Conservation (phyloP, 2,329 filamentous ascomycete genomes). For the Cordyceps pruinosa region DNA sequence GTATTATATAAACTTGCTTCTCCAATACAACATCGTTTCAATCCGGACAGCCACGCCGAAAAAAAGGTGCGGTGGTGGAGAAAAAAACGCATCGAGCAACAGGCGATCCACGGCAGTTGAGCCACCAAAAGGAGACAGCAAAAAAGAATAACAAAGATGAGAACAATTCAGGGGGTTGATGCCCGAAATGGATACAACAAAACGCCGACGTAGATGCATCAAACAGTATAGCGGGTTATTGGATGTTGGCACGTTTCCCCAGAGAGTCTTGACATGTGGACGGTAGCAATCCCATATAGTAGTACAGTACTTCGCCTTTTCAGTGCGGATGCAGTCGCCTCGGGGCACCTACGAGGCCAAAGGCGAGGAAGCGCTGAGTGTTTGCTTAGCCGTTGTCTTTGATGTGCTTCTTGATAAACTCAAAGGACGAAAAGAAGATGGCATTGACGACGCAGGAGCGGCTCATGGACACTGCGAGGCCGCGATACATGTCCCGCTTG, state of each 20-base stretch:
- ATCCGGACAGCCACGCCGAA: not conserved
- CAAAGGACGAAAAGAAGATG: constrained; percentile 85
- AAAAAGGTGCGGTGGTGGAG: not conserved
- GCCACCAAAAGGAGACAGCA: not conserved
- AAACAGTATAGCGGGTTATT: not conserved
- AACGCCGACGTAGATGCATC: constrained; percentile 11
- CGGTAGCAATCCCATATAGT: not conserved
- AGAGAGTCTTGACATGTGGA: not conserved
- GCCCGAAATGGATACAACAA: not conserved
- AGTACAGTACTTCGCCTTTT: not conserved
- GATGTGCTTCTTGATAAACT: constrained; percentile 69
- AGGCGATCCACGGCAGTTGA: not conserved
- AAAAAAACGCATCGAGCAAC: not conserved
- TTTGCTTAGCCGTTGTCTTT: constrained; percentile 33
- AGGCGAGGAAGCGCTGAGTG: too few relatives aligned
- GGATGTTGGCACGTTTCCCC: not conserved
- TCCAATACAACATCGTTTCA: not conserved
- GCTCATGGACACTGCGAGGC: constrained; percentile 74
- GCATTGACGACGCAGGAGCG: constrained; percentile 78
- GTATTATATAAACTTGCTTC: not conserved
- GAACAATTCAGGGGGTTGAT: not conserved
- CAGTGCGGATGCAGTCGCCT: not conserved
- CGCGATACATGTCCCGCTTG: constrained; percentile 72
- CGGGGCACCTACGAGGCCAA: not conserved
- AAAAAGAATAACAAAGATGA: too few relatives aligned